phyloP scores from a whole-genome alignment of 2,329 filamentous ascomycete species.

The Exophiala mesophila region DNA sequence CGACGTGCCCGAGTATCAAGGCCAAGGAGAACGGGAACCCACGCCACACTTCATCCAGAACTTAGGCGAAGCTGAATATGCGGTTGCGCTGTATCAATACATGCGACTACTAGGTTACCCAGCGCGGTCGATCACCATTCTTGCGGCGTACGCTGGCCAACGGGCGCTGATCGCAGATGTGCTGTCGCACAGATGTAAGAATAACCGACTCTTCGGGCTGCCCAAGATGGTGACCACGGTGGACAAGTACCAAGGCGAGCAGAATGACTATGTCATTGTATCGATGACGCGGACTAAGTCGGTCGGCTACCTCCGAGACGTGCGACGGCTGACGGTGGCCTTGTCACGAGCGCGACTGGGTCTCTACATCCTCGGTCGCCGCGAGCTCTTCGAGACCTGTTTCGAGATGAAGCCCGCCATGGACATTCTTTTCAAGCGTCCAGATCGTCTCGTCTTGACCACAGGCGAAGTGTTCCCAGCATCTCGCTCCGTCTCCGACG shows the following conservation, averaged over 20 bases:
- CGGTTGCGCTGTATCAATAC: conserved; percentile 91
- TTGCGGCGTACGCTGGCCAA: conserved; percentile 92
- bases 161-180: conserved; percentile 84
- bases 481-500: conserved; percentile 5
- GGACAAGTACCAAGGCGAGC: conserved; percentile 98
- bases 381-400: conserved; percentile 81
- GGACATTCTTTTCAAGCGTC: conserved; percentile 67
- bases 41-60: conserved; percentile 96
- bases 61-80: conserved; percentile 92
- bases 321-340: conserved; percentile 88
- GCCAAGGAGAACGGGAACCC: conserved; percentile 79
- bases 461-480: conserved; percentile 84
- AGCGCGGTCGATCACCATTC: conserved; percentile 73
- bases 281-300: conserved; percentile 84
- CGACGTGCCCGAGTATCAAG: conserved; percentile 89
- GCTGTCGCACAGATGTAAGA: conserved; percentile 73
- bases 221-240: conserved; percentile 89
- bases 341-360: conserved; percentile 87
- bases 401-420: conserved; percentile 86
- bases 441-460: conserved; percentile 74
- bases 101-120: conserved; percentile 96
- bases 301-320: conserved; percentile 88
- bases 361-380: conserved; percentile 84
- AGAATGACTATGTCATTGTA: conserved; percentile 96
- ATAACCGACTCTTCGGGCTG: conserved; percentile 78